Base-by-base conservation (phyloP, 371 early-diverging fungal genomes). In the Catenaria anguillulae region DNA sequence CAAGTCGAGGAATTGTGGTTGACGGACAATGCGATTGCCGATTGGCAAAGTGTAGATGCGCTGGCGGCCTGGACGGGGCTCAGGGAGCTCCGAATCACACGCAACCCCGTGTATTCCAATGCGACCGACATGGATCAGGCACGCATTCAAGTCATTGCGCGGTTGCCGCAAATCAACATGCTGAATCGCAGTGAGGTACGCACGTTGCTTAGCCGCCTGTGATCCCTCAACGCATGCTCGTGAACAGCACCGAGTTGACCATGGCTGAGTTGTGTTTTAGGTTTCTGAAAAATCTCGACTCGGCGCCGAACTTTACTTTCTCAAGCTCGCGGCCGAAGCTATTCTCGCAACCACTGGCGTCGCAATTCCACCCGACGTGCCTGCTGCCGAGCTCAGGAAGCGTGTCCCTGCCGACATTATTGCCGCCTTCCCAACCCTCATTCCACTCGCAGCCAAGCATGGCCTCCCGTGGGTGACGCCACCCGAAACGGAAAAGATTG, bases 261-360 rank as follows among this genome's bases (percentile, higher is more conserved):
- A n/a, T n/a, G n/a, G n/a, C n/a, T n/a, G n/a, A n/a, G n/a, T n/a
- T n/a, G n/a, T n/a, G n/a, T n/a, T n/a, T n/a, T n/a, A n/a, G n/a
- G n/a, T n/a, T n/a, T n/a, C n/a, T n/a, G n/a, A n/a, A n/a, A n/a
- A n/a, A n/a, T n/a, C n/a, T n/a, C n/a, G n/a, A n/a, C n/a, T n/a
- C n/a, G n/a, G n/a, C n/a, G n/a, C n/a, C 36, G 58, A 58, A 36
- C 29, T 58, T 15, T 58, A 58, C 42, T 58, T 40, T 23, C 36
- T 58, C 24, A 58, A 58, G 43, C 58, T 58, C 29, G 36, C 42
- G 21, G 34, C 10, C 52, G 31, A 29, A 13, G 52, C 52, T 0
- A 50, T 50, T n/a, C n/a, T n/a, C n/a, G n/a, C n/a, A n/a, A n/a
- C n/a, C n/a, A n/a, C n/a, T n/a, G n/a, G n/a, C n/a, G n/a, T n/a